phyloP scores from a whole-genome alignment of 495 filamentous ascomycete genomes.

The Neurospora africana region DNA sequence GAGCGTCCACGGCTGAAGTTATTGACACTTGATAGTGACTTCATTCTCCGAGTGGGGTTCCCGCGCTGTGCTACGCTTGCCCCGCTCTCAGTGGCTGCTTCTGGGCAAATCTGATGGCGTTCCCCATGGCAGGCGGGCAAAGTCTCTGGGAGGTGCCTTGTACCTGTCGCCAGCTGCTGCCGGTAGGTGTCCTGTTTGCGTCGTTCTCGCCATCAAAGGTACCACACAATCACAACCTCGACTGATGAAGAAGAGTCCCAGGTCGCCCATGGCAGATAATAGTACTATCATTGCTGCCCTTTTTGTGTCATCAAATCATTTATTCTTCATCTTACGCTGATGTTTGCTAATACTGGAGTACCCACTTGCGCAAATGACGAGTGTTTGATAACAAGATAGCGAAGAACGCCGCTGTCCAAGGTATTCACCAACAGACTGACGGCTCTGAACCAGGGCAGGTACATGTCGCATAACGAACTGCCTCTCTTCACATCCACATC shows the following conservation, averaged over 20 bases:
- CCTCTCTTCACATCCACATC: not conserved
- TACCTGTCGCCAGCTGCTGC: not conserved
- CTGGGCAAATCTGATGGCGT: not conserved
- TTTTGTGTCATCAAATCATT: not conserved
- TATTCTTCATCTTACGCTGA: not conserved
- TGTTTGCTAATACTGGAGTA: not conserved
- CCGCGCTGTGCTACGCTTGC: not conserved
- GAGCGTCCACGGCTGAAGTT: not conserved
- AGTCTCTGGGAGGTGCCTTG: not conserved
- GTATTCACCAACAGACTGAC: not conserved
- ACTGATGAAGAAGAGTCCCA: not conserved
- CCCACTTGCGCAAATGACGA: not conserved
- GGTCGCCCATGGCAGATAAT: not conserved
- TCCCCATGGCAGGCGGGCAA: not conserved
- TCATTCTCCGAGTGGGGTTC: not conserved
- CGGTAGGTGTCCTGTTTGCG: not conserved
- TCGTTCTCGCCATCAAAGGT: not conserved
- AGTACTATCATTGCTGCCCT: not conserved
- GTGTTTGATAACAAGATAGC: not conserved
- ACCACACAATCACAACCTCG: not conserved
- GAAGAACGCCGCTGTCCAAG: not conserved
- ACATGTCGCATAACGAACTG: not conserved
- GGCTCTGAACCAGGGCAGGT: not conserved
- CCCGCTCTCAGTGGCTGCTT: not conserved
- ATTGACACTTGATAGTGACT: not conserved